phyloP scores from a whole-genome alignment of 768 basidiomycete species.

The Boletus sp. region DNA sequence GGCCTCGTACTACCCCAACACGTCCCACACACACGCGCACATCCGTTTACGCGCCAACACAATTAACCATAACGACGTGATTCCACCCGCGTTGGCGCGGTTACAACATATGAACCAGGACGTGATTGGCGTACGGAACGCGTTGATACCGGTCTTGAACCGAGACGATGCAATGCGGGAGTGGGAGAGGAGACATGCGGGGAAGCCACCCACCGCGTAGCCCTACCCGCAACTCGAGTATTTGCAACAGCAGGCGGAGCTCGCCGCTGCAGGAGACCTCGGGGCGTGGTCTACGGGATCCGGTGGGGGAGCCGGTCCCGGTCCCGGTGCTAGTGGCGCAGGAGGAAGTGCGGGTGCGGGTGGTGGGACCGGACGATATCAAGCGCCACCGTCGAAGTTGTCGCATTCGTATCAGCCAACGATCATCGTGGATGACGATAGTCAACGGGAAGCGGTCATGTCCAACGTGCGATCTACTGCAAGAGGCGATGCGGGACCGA shows the following conservation, averaged over 20 bases:
- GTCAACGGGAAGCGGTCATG: slow-evolving; percentile 77
- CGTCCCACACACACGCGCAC: slow-evolving; percentile 28
- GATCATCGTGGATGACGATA: slow-evolving; percentile 64
- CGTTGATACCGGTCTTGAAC: slow-evolving; percentile 90
- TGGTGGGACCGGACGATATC: slow-evolving; percentile 44
- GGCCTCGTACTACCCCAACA: slow-evolving; percentile 61
- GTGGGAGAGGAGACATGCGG: slow-evolving; percentile 94
- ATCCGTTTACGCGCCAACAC: slow-evolving; percentile 85
- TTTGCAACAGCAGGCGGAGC: slow-evolving; percentile 90
- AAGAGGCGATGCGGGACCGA: slow-evolving; percentile 43
- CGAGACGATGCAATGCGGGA: slow-evolving; percentile 93
- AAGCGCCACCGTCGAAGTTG: slow-evolving; percentile 31
- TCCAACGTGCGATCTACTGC: slow-evolving; percentile 72
- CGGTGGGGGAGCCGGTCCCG: not conserved
- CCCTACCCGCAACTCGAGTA: slow-evolving; percentile 90
- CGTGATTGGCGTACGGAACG: slow-evolving; percentile 68
- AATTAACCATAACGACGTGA: slow-evolving; percentile 79
- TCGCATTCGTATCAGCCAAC: slow-evolving; percentile 48
- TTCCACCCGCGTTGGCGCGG: slow-evolving; percentile 93
- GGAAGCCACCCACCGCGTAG: slow-evolving; percentile 66
- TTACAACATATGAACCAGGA: slow-evolving; percentile 88
- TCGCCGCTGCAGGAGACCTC: slow-evolving; percentile 63
- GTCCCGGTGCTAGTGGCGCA: slow-evolving; percentile 8
- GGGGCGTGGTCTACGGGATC: slow-evolving; percentile 49
- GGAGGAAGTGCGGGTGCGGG: slow-evolving; percentile 29